Conservation (phyloP, 441 rosid genomes). For the Syzygium malaccense region DNA sequence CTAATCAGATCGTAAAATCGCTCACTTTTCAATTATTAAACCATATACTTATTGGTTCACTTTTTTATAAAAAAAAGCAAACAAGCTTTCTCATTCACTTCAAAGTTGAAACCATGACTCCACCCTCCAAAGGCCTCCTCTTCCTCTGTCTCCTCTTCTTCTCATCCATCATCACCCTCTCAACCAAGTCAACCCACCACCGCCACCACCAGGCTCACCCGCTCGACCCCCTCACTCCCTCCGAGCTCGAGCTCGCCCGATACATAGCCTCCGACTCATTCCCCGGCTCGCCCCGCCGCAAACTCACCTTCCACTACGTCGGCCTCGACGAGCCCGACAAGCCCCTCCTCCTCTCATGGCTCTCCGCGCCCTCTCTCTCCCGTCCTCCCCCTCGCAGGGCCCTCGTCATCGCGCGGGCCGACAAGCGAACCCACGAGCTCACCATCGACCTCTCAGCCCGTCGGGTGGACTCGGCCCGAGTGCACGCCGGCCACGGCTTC, state of each 20-base stretch:
- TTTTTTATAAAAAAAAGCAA: background rate
- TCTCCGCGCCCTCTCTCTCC: constrained; percentile 5
- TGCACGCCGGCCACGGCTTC: constrained; percentile 56
- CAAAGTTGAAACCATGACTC: background rate
- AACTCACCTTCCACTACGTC: constrained; percentile 58
- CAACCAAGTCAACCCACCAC: background rate
- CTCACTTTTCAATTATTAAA: background rate
- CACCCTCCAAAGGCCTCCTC: background rate
- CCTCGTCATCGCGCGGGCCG: constrained; percentile 46
- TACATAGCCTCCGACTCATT: constrained; percentile 35
- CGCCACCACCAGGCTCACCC: constrained; percentile 36
- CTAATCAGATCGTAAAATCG: no score
- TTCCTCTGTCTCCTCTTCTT: constrained; percentile 13
- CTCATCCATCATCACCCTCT: constrained; percentile 21
- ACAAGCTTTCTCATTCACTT: background rate
- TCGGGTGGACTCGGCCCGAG: constrained; percentile 22
- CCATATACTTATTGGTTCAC: background rate
- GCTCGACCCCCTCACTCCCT: constrained; percentile 46
- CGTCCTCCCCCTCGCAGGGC: constrained; percentile 37
- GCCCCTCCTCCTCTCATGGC: constrained; percentile 44
- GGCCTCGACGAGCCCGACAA: constrained; percentile 77
- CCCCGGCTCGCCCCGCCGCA: constrained; percentile 21
- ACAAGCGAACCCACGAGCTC: constrained; percentile 46
- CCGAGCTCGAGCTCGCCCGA: constrained; percentile 47
- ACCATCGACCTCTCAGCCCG: constrained; percentile 31